A percentile compares a stretch with the other conserved stretches of the same genome.
Conservation (phyloP, 208 protist species). For the Trypanosoma melophagium region DNA sequence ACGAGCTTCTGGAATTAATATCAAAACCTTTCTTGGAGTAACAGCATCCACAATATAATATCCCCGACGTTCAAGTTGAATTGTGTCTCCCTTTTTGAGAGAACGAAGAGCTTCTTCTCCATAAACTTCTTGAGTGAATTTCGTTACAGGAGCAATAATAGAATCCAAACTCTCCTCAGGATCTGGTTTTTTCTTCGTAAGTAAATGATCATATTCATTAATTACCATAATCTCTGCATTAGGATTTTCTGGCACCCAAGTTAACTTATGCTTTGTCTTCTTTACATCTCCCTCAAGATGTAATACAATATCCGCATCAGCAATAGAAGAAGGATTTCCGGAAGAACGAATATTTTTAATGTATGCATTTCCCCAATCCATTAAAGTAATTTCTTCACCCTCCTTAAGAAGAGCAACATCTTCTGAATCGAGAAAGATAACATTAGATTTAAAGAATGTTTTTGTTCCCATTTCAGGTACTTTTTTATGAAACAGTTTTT, state of each 20-base stretch:
- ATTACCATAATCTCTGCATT: conserved; percentile 71
- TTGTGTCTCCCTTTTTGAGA: conserved; percentile 90
- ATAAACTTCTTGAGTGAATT: conserved; percentile 68
- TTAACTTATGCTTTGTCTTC: conserved; percentile 98
- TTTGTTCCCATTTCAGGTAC: conserved; percentile 93
- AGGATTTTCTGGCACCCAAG: conserved; percentile 93
- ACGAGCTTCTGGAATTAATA: conserved; percentile 85
- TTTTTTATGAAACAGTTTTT: conserved; percentile 94
- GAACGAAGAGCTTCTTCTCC: conserved; percentile 86
- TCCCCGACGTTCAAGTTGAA: conserved; percentile 97
- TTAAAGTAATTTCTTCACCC: conserved; percentile 97
- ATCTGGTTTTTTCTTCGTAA: conserved; percentile 97
- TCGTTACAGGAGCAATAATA: conserved; percentile 91
- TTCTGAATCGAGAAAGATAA: conserved; percentile 92
- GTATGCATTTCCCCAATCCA: conserved; percentile 98
- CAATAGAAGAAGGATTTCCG: conserved; percentile 41
- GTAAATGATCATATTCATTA: conserved; percentile 95
- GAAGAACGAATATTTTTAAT: conserved; percentile 71
- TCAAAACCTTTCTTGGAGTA: conserved; percentile 62
- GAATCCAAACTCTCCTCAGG: conserved; percentile 92
- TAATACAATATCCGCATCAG: conserved; percentile 71
- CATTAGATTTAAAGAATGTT: conserved; percentile 80
- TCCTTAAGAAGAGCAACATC: conserved; percentile 92
- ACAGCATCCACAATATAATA: conserved; percentile 96
- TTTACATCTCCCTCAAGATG: conserved; percentile 95